These are phyloP conservation scores for Pterulicium gracile DNA, from an alignment of 1,284 basidiomycete species.

Conservation along the genomic window DNA sequence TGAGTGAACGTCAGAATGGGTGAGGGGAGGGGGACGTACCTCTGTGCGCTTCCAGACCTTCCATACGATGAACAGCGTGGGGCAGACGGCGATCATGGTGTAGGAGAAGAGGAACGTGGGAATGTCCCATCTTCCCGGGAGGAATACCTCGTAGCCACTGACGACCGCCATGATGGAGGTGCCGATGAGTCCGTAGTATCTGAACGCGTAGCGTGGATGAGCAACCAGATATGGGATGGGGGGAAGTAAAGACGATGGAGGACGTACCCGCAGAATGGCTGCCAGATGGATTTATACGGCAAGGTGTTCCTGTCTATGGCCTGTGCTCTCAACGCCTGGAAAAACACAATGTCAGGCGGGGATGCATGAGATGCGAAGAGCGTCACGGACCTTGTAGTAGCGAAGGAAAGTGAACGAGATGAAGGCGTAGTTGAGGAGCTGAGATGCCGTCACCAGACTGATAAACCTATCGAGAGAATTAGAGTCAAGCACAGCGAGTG, in stretches of 20 bases:
- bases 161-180: conserved; percentile 43
- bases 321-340: conserved; percentile 48
- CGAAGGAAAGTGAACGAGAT: conserved; percentile 34
- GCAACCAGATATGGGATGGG: not conserved
- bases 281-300: conserved; percentile 36
- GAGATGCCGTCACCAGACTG: conserved; percentile 35
- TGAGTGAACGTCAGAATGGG: not conserved
- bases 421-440: conserved; percentile 34
- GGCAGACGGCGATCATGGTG: conserved; percentile 42
- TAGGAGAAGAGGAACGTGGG: conserved; percentile 48
- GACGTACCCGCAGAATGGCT: conserved; percentile 38
- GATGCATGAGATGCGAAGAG: conserved; percentile 18
- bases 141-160: conserved; percentile 43
- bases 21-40: conserved; percentile 16
- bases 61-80: conserved; percentile 44
- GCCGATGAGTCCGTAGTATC: conserved; percentile 31
- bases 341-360: not conserved
- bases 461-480: conserved; percentile 24
- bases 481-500: not conserved
- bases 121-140: conserved; percentile 41
- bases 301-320: conserved; percentile 48
- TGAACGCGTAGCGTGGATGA: conserved; percentile 10
- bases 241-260: not conserved
- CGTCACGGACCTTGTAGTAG: conserved; percentile 30
- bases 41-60: conserved; percentile 46